A percentile compares a stretch with the other conserved stretches of the same genome.
Conservation (phyloP, 768 basidiomycete species). For the Exidia glandulosa region DNA sequence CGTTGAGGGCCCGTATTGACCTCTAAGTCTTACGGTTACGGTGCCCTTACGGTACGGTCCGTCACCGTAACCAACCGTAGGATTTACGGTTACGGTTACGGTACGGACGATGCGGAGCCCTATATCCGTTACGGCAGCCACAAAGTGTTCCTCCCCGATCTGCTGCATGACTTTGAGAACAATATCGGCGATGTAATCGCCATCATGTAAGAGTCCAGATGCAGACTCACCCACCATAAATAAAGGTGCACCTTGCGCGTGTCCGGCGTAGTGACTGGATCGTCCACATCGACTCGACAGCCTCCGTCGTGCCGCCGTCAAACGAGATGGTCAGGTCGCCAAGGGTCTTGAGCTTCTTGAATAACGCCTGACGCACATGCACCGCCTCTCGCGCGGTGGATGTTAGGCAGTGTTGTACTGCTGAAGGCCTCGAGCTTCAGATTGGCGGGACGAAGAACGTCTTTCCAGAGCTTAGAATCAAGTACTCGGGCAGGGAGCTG, state of each 20-base stretch:
- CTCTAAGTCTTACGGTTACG: too few relatives aligned
- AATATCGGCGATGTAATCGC: background rate
- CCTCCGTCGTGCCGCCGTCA: slow-evolving; percentile 12
- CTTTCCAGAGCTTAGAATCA: slow-evolving; percentile 5
- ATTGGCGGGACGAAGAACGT: slow-evolving; percentile 2
- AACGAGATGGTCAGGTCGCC: slow-evolving; percentile 11
- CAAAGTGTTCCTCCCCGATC: background rate
- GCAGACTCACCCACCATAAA: background rate
- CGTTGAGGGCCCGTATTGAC: too few relatives aligned
- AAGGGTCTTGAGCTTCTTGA: background rate
- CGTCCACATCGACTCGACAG: slow-evolving; percentile 13
- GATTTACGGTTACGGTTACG: too few relatives aligned
- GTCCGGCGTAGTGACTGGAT: slow-evolving; percentile 10
- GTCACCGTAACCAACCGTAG: too few relatives aligned
- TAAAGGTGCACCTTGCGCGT: background rate
- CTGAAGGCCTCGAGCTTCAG: background rate
- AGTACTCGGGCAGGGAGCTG: background rate
- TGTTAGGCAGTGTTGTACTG: slow-evolving; percentile 5
- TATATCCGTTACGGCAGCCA: background rate
- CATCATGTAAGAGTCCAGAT: background rate
- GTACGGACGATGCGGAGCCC: too few relatives aligned
- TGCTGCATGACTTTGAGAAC: background rate
- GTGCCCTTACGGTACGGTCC: too few relatives aligned
- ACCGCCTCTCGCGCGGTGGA: slow-evolving; percentile 11
- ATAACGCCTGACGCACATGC: slow-evolving; percentile 4